These are phyloP conservation scores for Chaetoceros muelleri DNA, from an alignment of 108 stramenopile genomes.

Conservation along the genomic window DNA sequence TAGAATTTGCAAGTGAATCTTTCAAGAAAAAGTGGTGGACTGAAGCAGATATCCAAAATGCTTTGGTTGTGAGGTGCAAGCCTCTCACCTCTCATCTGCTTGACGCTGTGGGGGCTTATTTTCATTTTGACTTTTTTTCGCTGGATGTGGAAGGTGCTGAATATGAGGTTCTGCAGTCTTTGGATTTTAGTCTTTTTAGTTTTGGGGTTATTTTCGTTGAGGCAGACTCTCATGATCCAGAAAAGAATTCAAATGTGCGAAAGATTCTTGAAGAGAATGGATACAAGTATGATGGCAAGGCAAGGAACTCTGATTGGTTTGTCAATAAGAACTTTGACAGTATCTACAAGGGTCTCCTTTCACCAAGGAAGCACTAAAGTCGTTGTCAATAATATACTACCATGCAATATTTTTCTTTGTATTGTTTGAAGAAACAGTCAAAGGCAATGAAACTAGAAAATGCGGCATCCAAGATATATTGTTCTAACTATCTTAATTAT, in stretches of 20 bases:
- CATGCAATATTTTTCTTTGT: too few species aligned
- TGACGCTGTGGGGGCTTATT: background rate
- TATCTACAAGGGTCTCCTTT: background rate
- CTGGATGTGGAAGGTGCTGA: conserved; percentile 32
- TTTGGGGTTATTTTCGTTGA: conserved; percentile 14
- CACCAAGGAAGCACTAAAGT: too few species aligned
- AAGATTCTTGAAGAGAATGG: background rate
- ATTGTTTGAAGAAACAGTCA: too few species aligned
- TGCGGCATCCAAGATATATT: too few species aligned
- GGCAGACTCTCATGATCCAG: conserved; percentile 5
- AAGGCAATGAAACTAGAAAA: too few species aligned
- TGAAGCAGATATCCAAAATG: background rate
- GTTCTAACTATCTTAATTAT: too few species aligned
- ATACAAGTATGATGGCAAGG: background rate
- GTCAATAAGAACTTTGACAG: background rate
- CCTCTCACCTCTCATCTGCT: conserved; percentile 5
- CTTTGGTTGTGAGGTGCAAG: conserved; percentile 1
- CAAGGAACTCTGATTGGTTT: background rate
- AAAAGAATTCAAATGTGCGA: background rate
- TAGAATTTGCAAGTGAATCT: conserved; percentile 7
- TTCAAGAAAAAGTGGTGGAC: conserved; percentile 4
- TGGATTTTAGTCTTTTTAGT: background rate
- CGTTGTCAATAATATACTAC: too few species aligned
- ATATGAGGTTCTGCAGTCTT: conserved; percentile 1
- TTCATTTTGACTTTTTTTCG: conserved; percentile 15